Evolutionary conservation across 257 asterid genomes (phyloP), one percentile per base, ranked within the genome.

Genomic region (Primulina huaijiensis): DNA sequence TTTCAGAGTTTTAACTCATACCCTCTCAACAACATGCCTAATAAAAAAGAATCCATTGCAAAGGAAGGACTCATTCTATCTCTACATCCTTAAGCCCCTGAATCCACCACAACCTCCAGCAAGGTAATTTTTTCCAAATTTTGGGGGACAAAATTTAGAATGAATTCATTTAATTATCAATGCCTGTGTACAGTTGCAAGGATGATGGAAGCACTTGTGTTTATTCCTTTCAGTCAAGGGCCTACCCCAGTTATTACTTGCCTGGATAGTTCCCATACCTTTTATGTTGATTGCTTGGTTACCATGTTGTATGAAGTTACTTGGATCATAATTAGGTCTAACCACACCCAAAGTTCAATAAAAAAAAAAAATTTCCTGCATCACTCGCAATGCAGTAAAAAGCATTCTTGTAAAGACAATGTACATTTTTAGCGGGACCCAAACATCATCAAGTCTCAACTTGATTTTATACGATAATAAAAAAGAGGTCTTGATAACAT

Each of bases 31-130:
- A 55, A 50, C 40, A 68, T 50, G 8, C 57, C 50, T n/a, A 21
- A 64, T 73, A 38, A 52, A 43, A 58, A 30, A 31, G 64, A 66
- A 65, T 57, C 6, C 29, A 53, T 57, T 16, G 37, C 56, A 60
- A 17, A 19, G 14, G 9, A 64, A 50, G 57, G 60, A 14, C 56
- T 40, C 21, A 9, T 17, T 7, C 17, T 43, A 43, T 43, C n/a
- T 14, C n/a, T 12, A 43, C 53, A 43, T 43, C 53, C 53, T 38
- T 43, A 14, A 43, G n/a, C 53, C 17, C n/a, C 53, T 43, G 53
- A 43, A 43, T 43, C 53, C 5, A 4, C 57, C 7, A 16, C 21
- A 16, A 4, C 8, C 6, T 17, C 57, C 7, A 50, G 20, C 20
- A 5, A 16, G 21, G 57, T 50, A 50, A 50, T 16, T 14, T 17